Evolutionary conservation across 2,329 filamentous ascomycete species (phyloP), one percentile per base, ranked within the genome.

Genomic region (Paracoccidioides brasiliensis): DNA sequence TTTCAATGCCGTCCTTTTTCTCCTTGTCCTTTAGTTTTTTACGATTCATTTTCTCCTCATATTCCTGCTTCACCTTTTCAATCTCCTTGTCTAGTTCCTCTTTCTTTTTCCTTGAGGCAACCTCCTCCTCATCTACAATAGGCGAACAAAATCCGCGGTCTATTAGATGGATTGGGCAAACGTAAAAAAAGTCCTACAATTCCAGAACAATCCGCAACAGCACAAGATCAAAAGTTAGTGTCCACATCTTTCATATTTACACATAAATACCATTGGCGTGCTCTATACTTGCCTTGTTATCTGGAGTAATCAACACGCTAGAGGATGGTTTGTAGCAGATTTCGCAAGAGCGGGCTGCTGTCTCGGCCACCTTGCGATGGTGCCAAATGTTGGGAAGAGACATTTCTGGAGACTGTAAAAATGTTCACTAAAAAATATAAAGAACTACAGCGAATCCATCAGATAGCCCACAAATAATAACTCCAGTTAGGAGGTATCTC

Each of bases 321-420:
- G 84, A 83, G 57, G 84, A 89, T 6, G 87, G 86, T 72, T 93
- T 95, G 76, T 85, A 94, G 77, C 91, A 97, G 60, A 97, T 82
- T 71, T 90, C 86, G 72, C 91, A 98, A 52, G 87, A 78, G 71
- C 88, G 95, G 12, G 88, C 80, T 1, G 86, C 80, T n/a, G 82
- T 80, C 35, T 95, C 88, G 9, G 90, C 90, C 41, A 97, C 91
- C 63, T 84, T 88, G 52, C 91, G 86, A 61, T 90, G 86, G 59
- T 88, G 83, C 73, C 91, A 97, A 30, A 87, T 71, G 66, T 97
- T 97, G 43, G 81, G 80, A 56, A 91, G 61, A 35, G 66, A 61
- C 65, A 69, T 69, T 37, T 3, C 22, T n/a, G 12, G 53, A 28
- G 15, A 8, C 15, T n/a, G 33, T n/a, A 42, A 42, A 41, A 5